Conservation (phyloP, 2,329 filamentous ascomycete genomes). For the Penicillium glabrum region DNA sequence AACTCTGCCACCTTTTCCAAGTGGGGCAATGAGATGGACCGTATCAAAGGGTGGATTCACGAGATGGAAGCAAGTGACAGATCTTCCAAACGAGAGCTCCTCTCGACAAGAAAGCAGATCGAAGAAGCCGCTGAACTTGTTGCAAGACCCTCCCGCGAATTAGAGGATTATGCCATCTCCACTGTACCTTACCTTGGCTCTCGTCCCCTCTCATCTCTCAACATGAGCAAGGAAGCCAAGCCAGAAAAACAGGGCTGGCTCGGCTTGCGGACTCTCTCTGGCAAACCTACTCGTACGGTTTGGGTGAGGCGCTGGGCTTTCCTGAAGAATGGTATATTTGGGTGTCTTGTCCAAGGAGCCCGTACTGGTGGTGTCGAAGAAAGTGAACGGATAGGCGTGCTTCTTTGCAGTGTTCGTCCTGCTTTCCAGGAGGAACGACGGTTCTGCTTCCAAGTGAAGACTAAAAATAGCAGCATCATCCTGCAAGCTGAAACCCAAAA, state of each 20-base stretch:
- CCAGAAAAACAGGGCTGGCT: slow-evolving; percentile 94
- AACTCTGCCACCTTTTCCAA: slow-evolving; percentile 62
- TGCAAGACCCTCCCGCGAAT: slow-evolving; percentile 80
- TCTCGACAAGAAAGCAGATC: slow-evolving; percentile 75
- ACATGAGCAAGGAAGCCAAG: slow-evolving; percentile 50
- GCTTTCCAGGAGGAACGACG: slow-evolving; percentile 89
- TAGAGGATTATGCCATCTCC: slow-evolving; percentile 88
- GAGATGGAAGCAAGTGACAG: slow-evolving; percentile 92
- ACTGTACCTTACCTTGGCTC: slow-evolving; percentile 84
- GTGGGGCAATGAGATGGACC: slow-evolving; percentile 80
- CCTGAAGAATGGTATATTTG: slow-evolving; percentile 92
- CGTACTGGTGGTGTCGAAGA: slow-evolving; percentile 85
- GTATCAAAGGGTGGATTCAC: slow-evolving; percentile 86
- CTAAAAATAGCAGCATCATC: slow-evolving; percentile 85
- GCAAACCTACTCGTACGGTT: slow-evolving; percentile 83
- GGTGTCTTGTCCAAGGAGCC: slow-evolving; percentile 81
- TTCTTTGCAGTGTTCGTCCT: slow-evolving; percentile 89
- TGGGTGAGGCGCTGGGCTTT: slow-evolving; percentile 97
- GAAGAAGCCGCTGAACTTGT: slow-evolving; percentile 71
- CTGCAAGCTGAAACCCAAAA: slow-evolving; percentile 90
- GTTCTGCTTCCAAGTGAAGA: slow-evolving; percentile 98
- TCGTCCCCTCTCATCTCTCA: slow-evolving; percentile 64
- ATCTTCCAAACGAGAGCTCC: slow-evolving; percentile 77
- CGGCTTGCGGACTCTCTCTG: slow-evolving; percentile 75
- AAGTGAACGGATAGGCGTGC: slow-evolving; percentile 91